Evolutionary conservation across 371 early-diverging fungal genomes (phyloP).

Genomic region (Rhizomucor miehei): DNA sequence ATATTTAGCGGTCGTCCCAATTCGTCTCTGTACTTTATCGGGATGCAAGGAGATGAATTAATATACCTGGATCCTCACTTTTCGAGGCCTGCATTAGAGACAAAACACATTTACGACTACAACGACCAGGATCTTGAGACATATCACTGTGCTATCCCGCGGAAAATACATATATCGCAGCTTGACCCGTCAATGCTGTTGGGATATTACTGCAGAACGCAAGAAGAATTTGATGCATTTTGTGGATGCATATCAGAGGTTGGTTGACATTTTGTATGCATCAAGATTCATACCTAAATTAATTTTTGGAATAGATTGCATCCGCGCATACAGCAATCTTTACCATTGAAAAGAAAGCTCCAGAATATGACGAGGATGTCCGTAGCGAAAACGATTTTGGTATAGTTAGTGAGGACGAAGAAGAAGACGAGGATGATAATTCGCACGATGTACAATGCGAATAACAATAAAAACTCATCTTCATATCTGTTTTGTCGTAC

Average conservation of each 20-base stretch:
- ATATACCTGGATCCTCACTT: constrained; percentile 95
- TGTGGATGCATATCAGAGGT: constrained; percentile 51
- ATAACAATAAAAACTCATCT: too few relatives aligned
- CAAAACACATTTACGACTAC: constrained; percentile 49
- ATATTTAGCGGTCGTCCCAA: constrained; percentile 81
- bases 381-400: constrained; percentile 53
- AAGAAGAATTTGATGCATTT: constrained; percentile 64
- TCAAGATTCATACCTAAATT: too few relatives aligned
- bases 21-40: constrained; percentile 91
- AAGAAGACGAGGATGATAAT: constrained; percentile 11
- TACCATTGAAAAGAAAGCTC: constrained; percentile 61
- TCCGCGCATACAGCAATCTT: constrained; percentile 59
- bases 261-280: too few relatives aligned
- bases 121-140: constrained; percentile 68
- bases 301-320: constrained; percentile 46
- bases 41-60: constrained; percentile 77
- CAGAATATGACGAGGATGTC: constrained; percentile 65
- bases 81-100: constrained; percentile 67
- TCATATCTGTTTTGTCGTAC: too few relatives aligned
- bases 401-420: constrained; percentile 44
- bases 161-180: constrained; percentile 67
- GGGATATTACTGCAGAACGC: constrained; percentile 82
- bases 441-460: too few relatives aligned
- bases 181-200: constrained; percentile 93
- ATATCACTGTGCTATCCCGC: constrained; percentile 80